Evolutionary conservation across 441 rosid species (phyloP).

Genomic region (Eruca vesicaria): DNA sequence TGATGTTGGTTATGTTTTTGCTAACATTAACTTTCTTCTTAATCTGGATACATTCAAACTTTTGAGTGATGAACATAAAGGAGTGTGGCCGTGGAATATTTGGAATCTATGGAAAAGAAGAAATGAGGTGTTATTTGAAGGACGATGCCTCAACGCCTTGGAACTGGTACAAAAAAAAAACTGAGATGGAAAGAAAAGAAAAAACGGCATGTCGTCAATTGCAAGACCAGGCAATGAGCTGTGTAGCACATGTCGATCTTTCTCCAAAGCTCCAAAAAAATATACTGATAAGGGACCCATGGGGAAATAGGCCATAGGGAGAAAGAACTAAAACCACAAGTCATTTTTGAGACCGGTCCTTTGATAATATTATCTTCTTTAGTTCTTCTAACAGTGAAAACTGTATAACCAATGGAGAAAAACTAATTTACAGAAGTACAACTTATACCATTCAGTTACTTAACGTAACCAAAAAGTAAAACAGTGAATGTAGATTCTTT

Average conservation of each 20-base stretch:
- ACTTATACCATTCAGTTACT: not conserved
- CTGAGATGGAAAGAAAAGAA: not conserved
- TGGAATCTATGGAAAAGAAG: too few species aligned
- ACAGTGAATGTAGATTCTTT: not conserved
- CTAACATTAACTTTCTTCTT: too few species aligned
- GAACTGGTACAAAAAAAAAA: not conserved
- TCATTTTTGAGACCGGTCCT: conserved; percentile 9
- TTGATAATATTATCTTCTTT: not conserved
- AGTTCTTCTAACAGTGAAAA: conserved; percentile 2
- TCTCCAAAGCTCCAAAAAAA: conserved; percentile 11
- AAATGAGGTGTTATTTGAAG: too few species aligned
- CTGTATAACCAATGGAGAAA: not conserved
- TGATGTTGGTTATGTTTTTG: too few species aligned
- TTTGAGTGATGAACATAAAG: too few species aligned
- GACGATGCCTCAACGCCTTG: too few species aligned
- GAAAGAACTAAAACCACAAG: conserved; percentile 30
- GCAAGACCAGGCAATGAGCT: conserved; percentile 19
- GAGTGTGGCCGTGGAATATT: too few species aligned
- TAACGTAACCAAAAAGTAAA: conserved; percentile 11
- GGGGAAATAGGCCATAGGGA: not conserved
- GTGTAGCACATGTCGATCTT: not conserved
- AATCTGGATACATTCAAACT: too few species aligned
- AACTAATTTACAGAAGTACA: not conserved
- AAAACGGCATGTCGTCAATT: conserved; percentile 4
- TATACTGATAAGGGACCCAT: not conserved